Evolutionary conservation across 1,284 basidiomycete genomes (phyloP).

Genomic region (Cutaneotrichosporon spelunceum): DNA sequence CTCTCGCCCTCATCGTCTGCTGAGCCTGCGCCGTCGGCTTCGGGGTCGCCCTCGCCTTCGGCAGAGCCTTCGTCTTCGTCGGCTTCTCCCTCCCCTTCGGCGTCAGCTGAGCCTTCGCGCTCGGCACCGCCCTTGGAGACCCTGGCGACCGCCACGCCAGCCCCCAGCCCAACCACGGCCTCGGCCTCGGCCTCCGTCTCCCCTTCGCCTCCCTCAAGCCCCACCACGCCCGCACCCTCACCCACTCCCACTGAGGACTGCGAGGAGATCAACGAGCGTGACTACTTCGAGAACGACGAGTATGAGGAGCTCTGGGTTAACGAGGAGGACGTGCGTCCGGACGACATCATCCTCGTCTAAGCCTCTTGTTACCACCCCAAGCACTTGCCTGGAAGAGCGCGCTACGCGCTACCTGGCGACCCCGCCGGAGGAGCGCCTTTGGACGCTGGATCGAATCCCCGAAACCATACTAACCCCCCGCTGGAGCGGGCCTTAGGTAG

Average conservation of each 20-base stretch:
- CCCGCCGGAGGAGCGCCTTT: background rate
- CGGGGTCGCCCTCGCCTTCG: conserved; percentile 2
- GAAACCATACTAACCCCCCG: conserved; percentile 5
- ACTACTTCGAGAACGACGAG: conserved; percentile 26
- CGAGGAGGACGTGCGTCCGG: conserved; percentile 32
- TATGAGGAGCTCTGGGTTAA: conserved; percentile 39
- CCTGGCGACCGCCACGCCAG: background rate
- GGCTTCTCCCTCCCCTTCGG: background rate
- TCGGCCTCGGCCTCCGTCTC: background rate
- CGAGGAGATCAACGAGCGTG: conserved; percentile 20
- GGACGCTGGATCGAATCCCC: background rate
- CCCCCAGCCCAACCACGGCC: background rate
- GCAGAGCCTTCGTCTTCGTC: conserved; percentile 5
- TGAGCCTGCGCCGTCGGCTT: background rate
- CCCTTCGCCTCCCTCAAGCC: background rate
- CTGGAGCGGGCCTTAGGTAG: conserved; percentile 6
- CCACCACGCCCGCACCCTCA: background rate
- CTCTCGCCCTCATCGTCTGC: conserved; percentile 5
- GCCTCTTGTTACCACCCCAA: background rate
- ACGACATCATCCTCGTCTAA: conserved; percentile 27
- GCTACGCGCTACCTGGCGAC: background rate
- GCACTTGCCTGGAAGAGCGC: background rate
- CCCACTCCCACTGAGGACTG: background rate
- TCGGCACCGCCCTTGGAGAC: background rate
- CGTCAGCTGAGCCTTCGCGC: too few species aligned